phyloP scores from a whole-genome alignment of 768 basidiomycete species.

The Tricholoma matsutake region DNA sequence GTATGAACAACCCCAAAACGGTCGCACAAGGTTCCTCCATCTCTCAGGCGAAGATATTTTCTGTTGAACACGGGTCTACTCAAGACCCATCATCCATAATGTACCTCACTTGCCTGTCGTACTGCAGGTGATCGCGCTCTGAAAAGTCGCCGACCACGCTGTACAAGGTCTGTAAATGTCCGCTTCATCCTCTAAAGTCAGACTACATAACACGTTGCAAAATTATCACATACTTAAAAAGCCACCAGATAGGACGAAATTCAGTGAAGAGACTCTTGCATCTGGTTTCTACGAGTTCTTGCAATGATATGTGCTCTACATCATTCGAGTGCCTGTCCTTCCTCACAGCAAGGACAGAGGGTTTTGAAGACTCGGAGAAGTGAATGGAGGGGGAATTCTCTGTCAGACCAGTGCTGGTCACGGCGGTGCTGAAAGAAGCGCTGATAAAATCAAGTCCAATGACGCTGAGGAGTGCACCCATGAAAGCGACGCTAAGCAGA shows the following conservation, averaged over 20 bases:
- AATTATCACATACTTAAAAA: conserved; percentile 38
- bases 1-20: conserved; percentile 1
- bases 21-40: conserved; percentile 65
- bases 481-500: conserved; percentile 4
- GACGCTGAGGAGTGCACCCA: conserved; percentile 30
- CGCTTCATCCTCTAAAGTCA: conserved; percentile 31
- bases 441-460: conserved; percentile 32
- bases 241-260: conserved; percentile 49
- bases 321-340: conserved; percentile 27
- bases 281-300: conserved; percentile 36
- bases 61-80: conserved; percentile 19
- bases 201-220: background rate
- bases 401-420: conserved; percentile 4
- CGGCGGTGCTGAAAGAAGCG: conserved; percentile 25
- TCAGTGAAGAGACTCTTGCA: conserved; percentile 40
- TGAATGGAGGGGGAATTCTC: conserved; percentile 30
- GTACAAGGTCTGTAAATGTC: conserved; percentile 63
- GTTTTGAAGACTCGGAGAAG: conserved; percentile 39
- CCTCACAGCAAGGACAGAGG: conserved; percentile 33
- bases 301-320: conserved; percentile 36
- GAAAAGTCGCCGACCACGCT: conserved; percentile 61
- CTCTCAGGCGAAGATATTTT: conserved; percentile 47
- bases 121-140: conserved; percentile 50
- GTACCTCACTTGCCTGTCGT: conserved; percentile 44
- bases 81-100: background rate